Percentiles rank a stretch among this genome's conserved stretches.
Conservation (phyloP, 208 protist species). For the Leptomonas pyrrhocoris region DNA sequence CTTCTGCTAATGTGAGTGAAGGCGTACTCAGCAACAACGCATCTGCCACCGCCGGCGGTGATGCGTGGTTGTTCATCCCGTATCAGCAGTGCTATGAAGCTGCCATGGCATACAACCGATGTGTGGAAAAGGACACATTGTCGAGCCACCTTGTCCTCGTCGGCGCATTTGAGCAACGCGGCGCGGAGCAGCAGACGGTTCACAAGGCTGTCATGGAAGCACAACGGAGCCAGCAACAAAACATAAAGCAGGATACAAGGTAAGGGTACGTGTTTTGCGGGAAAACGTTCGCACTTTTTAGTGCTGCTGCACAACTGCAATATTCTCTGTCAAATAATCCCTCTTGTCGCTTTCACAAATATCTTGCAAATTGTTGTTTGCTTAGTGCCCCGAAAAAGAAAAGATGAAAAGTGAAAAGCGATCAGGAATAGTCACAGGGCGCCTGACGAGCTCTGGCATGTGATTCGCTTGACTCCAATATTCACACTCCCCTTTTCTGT, state of each 20-base stretch:
- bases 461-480: no score
- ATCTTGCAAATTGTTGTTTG: no score
- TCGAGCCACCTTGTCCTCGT: constrained; percentile 53
- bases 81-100: constrained; percentile 65
- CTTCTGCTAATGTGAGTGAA: background rate
- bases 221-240: constrained; percentile 3
- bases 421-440: no score
- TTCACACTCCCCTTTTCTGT: no score
- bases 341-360: no score
- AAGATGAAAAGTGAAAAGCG: no score
- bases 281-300: no score
- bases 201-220: constrained; percentile 21
- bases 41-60: background rate
- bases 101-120: constrained; percentile 55
- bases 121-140: constrained; percentile 58
- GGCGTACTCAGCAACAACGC: background rate
- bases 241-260: background rate
- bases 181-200: constrained; percentile 28
- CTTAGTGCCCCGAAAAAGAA: no score
- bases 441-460: no score
- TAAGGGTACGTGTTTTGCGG: background rate
- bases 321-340: no score
- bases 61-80: constrained; percentile 19
- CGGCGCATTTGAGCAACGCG: constrained; percentile 47
- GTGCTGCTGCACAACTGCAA: no score